Percentiles rank a stretch among this genome's conserved stretches.
Evolutionary conservation across 768 basidiomycete species (phyloP).

Genomic region (Lentinula sp.): DNA sequence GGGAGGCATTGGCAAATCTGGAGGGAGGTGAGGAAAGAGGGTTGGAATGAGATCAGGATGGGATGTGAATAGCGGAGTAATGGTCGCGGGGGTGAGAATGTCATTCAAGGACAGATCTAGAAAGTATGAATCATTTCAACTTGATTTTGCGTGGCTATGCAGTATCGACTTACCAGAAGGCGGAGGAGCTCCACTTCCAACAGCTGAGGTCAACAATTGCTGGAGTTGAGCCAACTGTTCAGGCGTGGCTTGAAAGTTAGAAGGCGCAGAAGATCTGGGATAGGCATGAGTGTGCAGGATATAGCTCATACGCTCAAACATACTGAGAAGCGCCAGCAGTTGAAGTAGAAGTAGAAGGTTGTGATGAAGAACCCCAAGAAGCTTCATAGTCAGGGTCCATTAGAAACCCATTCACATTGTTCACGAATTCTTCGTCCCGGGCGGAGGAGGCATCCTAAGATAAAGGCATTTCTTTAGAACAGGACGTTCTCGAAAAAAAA

Average conservation of each 20-base stretch:
- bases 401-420: slow-evolving; percentile 66
- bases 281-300: not conserved
- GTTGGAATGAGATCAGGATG: slow-evolving; percentile 65
- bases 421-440: slow-evolving; percentile 68
- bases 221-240: slow-evolving; percentile 64
- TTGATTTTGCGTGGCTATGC: slow-evolving; percentile 1
- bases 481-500: not conserved
- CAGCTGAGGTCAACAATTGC: slow-evolving; percentile 42
- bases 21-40: slow-evolving; percentile 78
- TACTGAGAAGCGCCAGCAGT: slow-evolving; percentile 18
- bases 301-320: slow-evolving; percentile 23
- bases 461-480: not conserved
- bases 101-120: slow-evolving; percentile 66
- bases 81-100: slow-evolving; percentile 67
- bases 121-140: not conserved
- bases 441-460: slow-evolving; percentile 58
- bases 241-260: slow-evolving; percentile 40
- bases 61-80: slow-evolving; percentile 63
- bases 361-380: slow-evolving; percentile 44
- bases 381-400: slow-evolving; percentile 58
- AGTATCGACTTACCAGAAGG: slow-evolving; percentile 24
- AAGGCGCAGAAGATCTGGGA: slow-evolving; percentile 8
- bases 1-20: slow-evolving; percentile 66
- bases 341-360: slow-evolving; percentile 44
- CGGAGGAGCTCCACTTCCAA: slow-evolving; percentile 20